These are phyloP conservation scores for Xylaria sp. DNA, from an alignment of 2,329 filamentous ascomycete species.

Conservation along the genomic window DNA sequence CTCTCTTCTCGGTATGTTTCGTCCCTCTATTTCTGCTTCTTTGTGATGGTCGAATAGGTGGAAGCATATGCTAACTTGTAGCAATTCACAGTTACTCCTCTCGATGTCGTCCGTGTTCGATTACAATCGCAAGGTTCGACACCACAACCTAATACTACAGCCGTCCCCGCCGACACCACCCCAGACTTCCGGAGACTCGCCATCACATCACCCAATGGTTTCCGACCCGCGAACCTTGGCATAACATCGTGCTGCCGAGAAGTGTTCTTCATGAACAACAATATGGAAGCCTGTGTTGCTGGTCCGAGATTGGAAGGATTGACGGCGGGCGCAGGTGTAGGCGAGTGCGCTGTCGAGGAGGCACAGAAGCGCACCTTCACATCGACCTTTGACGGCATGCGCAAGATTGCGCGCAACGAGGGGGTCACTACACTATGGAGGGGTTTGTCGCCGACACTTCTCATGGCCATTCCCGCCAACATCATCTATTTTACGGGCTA, in stretches of 20 bases:
- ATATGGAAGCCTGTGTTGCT: constrained; percentile 82
- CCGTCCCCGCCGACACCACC: constrained; percentile 39
- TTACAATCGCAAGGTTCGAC: constrained; percentile 80
- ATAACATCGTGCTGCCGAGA: constrained; percentile 96
- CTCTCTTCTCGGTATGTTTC: constrained; percentile 79
- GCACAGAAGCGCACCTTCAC: constrained; percentile 84
- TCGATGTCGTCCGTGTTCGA: constrained; percentile 95
- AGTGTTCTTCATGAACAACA: constrained; percentile 95
- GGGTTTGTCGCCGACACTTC: constrained; percentile 89
- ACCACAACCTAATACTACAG: constrained; percentile 53
- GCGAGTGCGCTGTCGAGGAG: constrained; percentile 88
- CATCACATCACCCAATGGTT: constrained; percentile 68
- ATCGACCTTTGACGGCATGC: constrained; percentile 89
- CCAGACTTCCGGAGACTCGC: constrained; percentile 66
- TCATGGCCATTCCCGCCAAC: constrained; percentile 94
- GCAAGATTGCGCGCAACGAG: constrained; percentile 95
- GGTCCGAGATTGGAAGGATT: constrained; percentile 63
- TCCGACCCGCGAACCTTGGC: constrained; percentile 82
- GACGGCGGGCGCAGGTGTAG: constrained; percentile 56
- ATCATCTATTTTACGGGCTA: constrained; percentile 99
- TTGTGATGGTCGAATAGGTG: background rate
- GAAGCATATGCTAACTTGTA: constrained; percentile 31
- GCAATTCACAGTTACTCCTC: constrained; percentile 78
- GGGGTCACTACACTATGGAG: constrained; percentile 88
- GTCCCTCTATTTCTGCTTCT: background rate